These are phyloP conservation scores for Cudoniella acicularis DNA, from an alignment of 495 filamentous ascomycete genomes.

Conservation along the genomic window DNA sequence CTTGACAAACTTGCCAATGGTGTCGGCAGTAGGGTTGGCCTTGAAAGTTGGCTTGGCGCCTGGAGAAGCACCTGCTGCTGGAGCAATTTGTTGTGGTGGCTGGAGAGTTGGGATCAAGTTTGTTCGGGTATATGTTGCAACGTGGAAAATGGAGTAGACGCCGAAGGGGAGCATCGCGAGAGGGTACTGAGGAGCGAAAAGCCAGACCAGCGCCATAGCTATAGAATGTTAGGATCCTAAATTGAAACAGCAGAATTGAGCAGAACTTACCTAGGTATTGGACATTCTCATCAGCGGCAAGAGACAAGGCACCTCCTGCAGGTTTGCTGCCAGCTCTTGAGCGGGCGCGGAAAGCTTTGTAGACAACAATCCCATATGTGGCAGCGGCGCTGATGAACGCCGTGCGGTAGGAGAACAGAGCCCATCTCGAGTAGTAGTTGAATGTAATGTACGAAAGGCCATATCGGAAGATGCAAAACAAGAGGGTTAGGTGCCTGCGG, in stretches of 20 bases:
- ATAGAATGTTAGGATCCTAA: background rate
- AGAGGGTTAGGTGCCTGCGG: slow-evolving; percentile 73
- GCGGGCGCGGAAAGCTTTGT: slow-evolving; percentile 89
- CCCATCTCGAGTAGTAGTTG: slow-evolving; percentile 70
- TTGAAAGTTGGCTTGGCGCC: slow-evolving; percentile 57
- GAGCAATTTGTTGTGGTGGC: slow-evolving; percentile 37
- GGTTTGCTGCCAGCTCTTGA: slow-evolving; percentile 59
- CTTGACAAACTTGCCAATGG: slow-evolving; percentile 91
- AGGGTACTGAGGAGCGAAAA: slow-evolving; percentile 82
- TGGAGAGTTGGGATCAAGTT: slow-evolving; percentile 65
- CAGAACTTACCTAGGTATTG: slow-evolving; percentile 83
- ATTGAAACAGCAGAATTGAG: background rate
- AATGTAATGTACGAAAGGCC: slow-evolving; percentile 76
- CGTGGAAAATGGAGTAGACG: slow-evolving; percentile 98
- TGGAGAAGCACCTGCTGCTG: slow-evolving; percentile 51
- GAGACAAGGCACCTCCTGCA: slow-evolving; percentile 53
- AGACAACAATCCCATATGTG: slow-evolving; percentile 99
- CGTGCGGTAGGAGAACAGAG: slow-evolving; percentile 78
- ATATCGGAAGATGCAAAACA: slow-evolving; percentile 80
- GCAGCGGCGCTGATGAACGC: slow-evolving; percentile 83
- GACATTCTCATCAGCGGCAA: slow-evolving; percentile 88
- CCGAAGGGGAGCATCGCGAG: slow-evolving; percentile 90
- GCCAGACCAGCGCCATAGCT: slow-evolving; percentile 97
- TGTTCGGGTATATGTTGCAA: slow-evolving; percentile 75
- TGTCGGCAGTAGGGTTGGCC: slow-evolving; percentile 67